Evolutionary conservation across 176 grass and related monocot species (phyloP).

Genomic region (Avena sativa): DNA sequence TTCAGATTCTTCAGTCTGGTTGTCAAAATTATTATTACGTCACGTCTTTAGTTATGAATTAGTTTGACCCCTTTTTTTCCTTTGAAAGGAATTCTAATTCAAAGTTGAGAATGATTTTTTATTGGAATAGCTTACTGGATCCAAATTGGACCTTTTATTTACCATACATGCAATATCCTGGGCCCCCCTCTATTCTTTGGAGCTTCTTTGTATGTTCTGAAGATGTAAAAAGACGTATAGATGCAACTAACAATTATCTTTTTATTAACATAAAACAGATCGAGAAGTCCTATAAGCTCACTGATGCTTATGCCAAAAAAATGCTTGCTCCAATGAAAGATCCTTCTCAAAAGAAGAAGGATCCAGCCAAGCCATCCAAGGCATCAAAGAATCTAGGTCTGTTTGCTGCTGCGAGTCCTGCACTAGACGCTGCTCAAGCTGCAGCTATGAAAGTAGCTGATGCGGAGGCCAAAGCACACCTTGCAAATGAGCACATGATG

Average conservation of each 20-base stretch:
- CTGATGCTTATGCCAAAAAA: conserved; percentile 61
- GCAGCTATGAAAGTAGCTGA: conserved; percentile 81
- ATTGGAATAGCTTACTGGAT: conserved; percentile 16
- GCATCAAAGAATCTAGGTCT: conserved; percentile 37
- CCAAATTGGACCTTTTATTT: conserved; percentile 14
- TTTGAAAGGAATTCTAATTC: not conserved
- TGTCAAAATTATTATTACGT: not conserved
- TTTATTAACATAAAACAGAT: conserved; percentile 51
- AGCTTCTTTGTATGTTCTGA: conserved; percentile 23
- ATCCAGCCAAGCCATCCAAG: conserved; percentile 48
- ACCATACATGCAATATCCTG: not conserved
- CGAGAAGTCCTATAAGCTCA: conserved; percentile 73
- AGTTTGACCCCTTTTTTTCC: not conserved
- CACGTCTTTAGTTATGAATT: conserved; percentile 10
- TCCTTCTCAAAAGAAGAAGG: conserved; percentile 69
- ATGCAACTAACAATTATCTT: conserved; percentile 32
- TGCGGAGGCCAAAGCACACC: conserved; percentile 75
- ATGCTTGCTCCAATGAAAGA: conserved; percentile 54
- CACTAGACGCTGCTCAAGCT: conserved; percentile 60
- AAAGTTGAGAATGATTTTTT: conserved; percentile 16
- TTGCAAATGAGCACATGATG: conserved; percentile 80
- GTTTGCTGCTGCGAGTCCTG: conserved; percentile 29
- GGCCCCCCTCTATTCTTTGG: not conserved
- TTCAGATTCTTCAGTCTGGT: conserved; percentile 18
- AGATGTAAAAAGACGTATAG: conserved; percentile 29